Base-by-base conservation (phyloP, 2,329 filamentous ascomycete genomes). In the Aspergillus sp. region DNA sequence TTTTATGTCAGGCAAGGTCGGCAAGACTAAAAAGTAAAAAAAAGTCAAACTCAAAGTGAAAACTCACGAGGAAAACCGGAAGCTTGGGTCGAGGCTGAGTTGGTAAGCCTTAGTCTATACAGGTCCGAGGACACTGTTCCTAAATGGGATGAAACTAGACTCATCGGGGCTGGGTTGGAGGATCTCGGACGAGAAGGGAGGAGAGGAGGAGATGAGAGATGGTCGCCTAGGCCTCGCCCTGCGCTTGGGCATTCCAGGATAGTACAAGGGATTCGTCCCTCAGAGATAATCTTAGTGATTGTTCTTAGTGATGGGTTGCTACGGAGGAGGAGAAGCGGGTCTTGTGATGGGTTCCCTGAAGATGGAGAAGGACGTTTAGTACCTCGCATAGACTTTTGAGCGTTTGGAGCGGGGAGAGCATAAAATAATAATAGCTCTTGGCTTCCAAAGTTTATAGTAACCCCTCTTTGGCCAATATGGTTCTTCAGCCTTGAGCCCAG, bases 401-500 rank as follows among this genome's bases (percentile, higher is more conserved):
- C 52, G 52, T 54, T 31, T 54, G 45, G 28, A 19, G 52, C 52
- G 52, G 52, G 25, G 41, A 54, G 41, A 41, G 9, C 19, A 54
- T 54, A 54, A 54, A 46, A 54, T 47, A 47, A 22, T 22, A 47
- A 47, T 11, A 47, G 45, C 34, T 41, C 34, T 41, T 41, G 34
- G 34, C 34, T 41, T 5, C 34, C 9, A 15, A 17, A 41, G 34
- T 41, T 41, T 15, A 41, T 15, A 17, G 34, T 15, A 8, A 41
- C 34, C 34, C 34, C 34, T 41, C 34, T 41, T 15, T 15, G 34
- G 34, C 15, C 11, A 41, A 13, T 41, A 41, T 41, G 11, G 13
- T 41, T 41, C 34, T 41, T 41, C 34, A 41, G 34, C 11, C 34
- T 41, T 5, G 34, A 17, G 34, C 34, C 11, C 13, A 41, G 17